These are phyloP conservation scores for Magnusiomyces fungicola DNA, from an alignment of 1,139 yeast species.

Conservation along the genomic window DNA sequence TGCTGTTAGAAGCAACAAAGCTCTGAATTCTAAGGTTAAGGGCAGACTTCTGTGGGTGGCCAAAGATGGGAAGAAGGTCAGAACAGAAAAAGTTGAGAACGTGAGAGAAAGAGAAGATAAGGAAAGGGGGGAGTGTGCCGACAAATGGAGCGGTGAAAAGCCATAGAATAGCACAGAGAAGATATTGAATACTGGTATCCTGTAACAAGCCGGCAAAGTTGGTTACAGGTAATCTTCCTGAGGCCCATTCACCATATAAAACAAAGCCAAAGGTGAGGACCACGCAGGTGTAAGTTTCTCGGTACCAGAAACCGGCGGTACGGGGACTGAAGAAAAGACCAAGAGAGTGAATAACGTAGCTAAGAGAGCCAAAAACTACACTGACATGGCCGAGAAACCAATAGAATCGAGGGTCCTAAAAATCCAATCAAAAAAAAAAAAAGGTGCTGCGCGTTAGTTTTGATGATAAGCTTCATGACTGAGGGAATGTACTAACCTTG, in stretches of 20 bases:
- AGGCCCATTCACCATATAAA: slow-evolving; percentile 45
- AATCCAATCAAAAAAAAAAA: not conserved
- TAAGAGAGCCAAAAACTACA: slow-evolving; percentile 48
- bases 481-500: too few species aligned
- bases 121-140: slow-evolving; percentile 57
- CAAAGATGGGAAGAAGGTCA: slow-evolving; percentile 59
- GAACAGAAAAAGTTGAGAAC: slow-evolving; percentile 58
- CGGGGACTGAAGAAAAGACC: slow-evolving; percentile 26
- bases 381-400: slow-evolving; percentile 47
- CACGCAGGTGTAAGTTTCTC: slow-evolving; percentile 55
- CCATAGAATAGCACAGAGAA: slow-evolving; percentile 52
- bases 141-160: slow-evolving; percentile 46
- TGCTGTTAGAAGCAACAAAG: slow-evolving; percentile 59
- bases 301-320: slow-evolving; percentile 45
- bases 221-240: slow-evolving; percentile 17
- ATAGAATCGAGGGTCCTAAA: slow-evolving; percentile 13
- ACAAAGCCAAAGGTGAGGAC: slow-evolving; percentile 73
- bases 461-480: too few species aligned
- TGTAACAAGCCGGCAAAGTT: slow-evolving; percentile 28
- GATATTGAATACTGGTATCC: slow-evolving; percentile 66
- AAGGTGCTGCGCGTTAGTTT: too few species aligned
- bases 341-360: slow-evolving; percentile 45
- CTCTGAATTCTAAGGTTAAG: slow-evolving; percentile 40
- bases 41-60: slow-evolving; percentile 39
- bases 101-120: slow-evolving; percentile 67